Evolutionary conservation across 2,329 filamentous ascomycete genomes (phyloP), one percentile per base, ranked within the genome.

Genomic region (Cadophora gregata): DNA sequence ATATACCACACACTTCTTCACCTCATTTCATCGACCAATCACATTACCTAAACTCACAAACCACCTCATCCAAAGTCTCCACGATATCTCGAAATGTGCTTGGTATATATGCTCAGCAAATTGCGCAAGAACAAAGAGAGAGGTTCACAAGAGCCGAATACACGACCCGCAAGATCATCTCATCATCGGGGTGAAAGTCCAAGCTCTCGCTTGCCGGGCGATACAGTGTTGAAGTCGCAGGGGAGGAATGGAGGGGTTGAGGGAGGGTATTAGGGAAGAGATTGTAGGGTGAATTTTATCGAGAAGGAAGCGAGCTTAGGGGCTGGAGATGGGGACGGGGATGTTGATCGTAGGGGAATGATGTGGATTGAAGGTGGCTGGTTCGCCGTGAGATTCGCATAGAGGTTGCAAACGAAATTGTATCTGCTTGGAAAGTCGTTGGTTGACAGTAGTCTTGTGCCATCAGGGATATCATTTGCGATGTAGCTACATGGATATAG

Each of bases 251-350:
- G 55, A 25, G 5, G 31, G 31, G 16, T 21, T 38, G 55, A 19
- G 16, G 53, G 21, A 58, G 55, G 55, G n/a, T 25, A 58, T 38
- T 31, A 42, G n/a, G 55, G 55, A n/a, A 25, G 55, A 10, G 42
- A 58, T 38, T 58, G 33, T 42, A 10, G 19, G 9, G n/a, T n/a
- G n/a, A n/a, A n/a, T n/a, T n/a, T n/a, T n/a, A n/a, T n/a, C n/a
- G n/a, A n/a, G n/a, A n/a, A n/a, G 36, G 14, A 16, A 14, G 8
- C 36, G 36, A 42, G 14, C 7, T 42, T 42, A 47, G 42, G 42
- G 19, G 3, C 1, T 1, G 42, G 19, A 21, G 5, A 9, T 21
- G 10, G n/a, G 4, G n/a, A n/a, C n/a, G n/a, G n/a, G n/a, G n/a
- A n/a, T n/a, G n/a, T n/a, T n/a, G 31, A 6, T 36, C 12, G 31